Percentiles rank a stretch among this genome's conserved stretches.
These are phyloP conservation scores for Claviceps pusilla DNA, from an alignment of 2,329 filamentous ascomycete genomes.

Conservation along the genomic window DNA sequence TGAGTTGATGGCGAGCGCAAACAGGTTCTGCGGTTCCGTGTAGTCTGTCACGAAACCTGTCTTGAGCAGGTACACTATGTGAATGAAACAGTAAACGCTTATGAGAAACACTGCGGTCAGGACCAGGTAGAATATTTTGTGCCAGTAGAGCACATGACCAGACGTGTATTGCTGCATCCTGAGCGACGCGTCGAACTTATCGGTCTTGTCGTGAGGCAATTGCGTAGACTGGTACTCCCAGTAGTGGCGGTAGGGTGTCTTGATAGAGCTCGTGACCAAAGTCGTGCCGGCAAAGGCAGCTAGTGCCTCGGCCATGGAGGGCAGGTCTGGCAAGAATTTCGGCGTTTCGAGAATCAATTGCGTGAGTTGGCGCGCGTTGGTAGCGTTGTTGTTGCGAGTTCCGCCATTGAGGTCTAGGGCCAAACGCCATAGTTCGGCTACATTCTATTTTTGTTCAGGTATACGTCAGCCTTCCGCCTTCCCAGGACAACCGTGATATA, in stretches of 20 bases:
- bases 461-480: not conserved
- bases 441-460: conserved; percentile 17
- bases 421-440: conserved; percentile 38
- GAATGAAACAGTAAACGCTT: conserved; percentile 50
- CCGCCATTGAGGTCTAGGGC: conserved; percentile 44
- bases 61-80: conserved; percentile 29
- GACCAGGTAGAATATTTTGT: conserved; percentile 51
- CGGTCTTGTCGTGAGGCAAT: conserved; percentile 24
- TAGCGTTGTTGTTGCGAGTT: conserved; percentile 37
- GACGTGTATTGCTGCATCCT: conserved; percentile 56
- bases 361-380: conserved; percentile 40
- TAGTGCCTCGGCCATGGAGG: conserved; percentile 58
- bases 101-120: conserved; percentile 50
- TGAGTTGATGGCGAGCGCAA: conserved; percentile 53
- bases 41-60: conserved; percentile 59
- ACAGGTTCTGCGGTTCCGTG: conserved; percentile 62
- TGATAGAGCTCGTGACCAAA: conserved; percentile 42
- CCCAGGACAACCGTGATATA: not conserved
- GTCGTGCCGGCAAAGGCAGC: conserved; percentile 56
- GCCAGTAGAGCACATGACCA: conserved; percentile 44
- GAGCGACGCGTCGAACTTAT: conserved; percentile 51
- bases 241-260: conserved; percentile 44
- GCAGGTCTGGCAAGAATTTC: conserved; percentile 34
- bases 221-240: conserved; percentile 26
- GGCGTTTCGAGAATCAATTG: conserved; percentile 32